Base-by-base conservation (phyloP, 768 basidiomycete species). In the Inosperma sp. region DNA sequence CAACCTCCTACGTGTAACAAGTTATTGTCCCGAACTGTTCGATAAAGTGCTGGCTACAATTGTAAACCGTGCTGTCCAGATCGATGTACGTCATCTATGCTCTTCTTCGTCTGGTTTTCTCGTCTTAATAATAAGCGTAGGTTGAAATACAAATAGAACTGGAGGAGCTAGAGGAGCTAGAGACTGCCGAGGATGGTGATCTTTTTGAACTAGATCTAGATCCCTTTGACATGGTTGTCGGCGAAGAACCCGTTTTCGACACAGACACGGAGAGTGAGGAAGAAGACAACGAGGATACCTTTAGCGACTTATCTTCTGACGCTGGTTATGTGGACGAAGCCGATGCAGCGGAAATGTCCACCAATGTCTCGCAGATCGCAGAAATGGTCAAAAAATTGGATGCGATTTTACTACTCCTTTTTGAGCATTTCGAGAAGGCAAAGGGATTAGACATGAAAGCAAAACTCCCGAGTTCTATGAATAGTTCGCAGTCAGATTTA, bases 101-200 rank as follows among this genome's bases (percentile, higher is more conserved):
- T 45, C 26, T 52, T 7, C 9, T 43, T 50, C 29, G 16, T 9
- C 54, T 21, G 16, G 5, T 46, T 2, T 37, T 26, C 13, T 45
- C 16, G 22, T 46, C 5, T 14, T 50, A 21, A 54, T 8, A 12
- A 21, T 29, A 8, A 25, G 27, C 12, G 1, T 50, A 94, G 92
- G 91, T 96, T 22, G 95, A 99, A 68, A 93, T 99, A 26, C 94
- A 96, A 63, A 87, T 92, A n/a, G 93, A 94, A 60, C 63, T 93
- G 3, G 94, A 97, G 62, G 92, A 96, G 57, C 72, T 94, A 4
- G 93, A 95, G 23, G 53, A 54, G 13, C 43, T 77, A 12, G 79
- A 77, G 14, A 66, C 81, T 6, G 65, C 72, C 3, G 74, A 72
- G 53, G 82, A 82, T 25, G 74, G 75, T n/a, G 77, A 73, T 13